These are phyloP conservation scores for Metschnikowia henanensis DNA, from an alignment of 805 yeast genomes.

Conservation along the genomic window DNA sequence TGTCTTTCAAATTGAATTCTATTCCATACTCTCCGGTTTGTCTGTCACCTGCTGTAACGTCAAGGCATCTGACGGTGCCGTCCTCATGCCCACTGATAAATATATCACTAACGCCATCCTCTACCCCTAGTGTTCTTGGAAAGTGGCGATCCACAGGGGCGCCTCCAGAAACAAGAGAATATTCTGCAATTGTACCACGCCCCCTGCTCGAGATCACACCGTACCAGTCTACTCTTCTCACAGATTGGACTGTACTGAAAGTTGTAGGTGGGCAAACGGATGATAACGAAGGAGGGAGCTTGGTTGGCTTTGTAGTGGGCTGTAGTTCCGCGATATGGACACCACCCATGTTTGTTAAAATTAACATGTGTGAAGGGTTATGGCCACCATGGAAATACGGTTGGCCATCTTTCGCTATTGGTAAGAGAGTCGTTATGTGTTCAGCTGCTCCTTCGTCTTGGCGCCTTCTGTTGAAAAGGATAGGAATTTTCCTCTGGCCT, in stretches of 20 bases:
- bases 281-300: slow-evolving; percentile 75
- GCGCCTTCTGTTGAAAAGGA: slow-evolving; percentile 23
- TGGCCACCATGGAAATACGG: slow-evolving; percentile 84
- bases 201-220: slow-evolving; percentile 51
- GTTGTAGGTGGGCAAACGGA: slow-evolving; percentile 77
- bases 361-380: slow-evolving; percentile 65
- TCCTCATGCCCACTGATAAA: slow-evolving; percentile 84
- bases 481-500: slow-evolving; percentile 31
- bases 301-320: slow-evolving; percentile 26
- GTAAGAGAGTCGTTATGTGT: slow-evolving; percentile 27
- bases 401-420: slow-evolving; percentile 40
- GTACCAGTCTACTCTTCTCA: slow-evolving; percentile 69
- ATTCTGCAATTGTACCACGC: slow-evolving; percentile 38
- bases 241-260: slow-evolving; percentile 47
- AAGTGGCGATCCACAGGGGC: slow-evolving; percentile 49
- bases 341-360: slow-evolving; percentile 63
- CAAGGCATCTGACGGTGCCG: slow-evolving; percentile 83
- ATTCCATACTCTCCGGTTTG: slow-evolving; percentile 32
- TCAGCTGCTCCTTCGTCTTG: slow-evolving; percentile 23
- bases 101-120: slow-evolving; percentile 44
- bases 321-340: slow-evolving; percentile 37
- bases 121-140: slow-evolving; percentile 33
- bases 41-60: slow-evolving; percentile 72
- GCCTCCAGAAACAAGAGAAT: slow-evolving; percentile 74
- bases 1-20: slow-evolving; percentile 34